These are phyloP conservation scores for Aspergillus sp. DNA, from an alignment of 2,329 filamentous ascomycete species.

Conservation along the genomic window DNA sequence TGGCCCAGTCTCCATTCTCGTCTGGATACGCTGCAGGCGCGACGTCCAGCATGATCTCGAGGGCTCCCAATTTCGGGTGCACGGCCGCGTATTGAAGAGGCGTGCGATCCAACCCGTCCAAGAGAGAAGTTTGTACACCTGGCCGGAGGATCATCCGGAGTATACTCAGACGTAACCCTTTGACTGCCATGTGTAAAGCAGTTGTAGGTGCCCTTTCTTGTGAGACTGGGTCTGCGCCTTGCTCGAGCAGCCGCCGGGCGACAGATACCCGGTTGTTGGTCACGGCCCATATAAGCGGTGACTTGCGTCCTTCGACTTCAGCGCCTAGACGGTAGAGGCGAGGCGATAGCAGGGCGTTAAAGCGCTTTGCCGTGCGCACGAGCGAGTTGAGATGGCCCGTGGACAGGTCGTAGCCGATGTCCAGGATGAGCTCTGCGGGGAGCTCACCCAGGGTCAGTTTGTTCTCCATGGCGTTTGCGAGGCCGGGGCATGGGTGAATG, in stretches of 20 bases:
- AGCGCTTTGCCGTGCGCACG: neutral
- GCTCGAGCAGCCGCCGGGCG: neutral
- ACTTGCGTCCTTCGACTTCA: rapidly evolving
- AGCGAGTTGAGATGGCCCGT: constrained; percentile 3
- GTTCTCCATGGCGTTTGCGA: neutral
- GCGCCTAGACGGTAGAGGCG: neutral
- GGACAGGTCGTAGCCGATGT: neutral
- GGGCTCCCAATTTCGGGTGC: too few species aligned
- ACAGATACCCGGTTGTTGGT: neutral
- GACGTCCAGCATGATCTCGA: neutral
- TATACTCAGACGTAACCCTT: neutral
- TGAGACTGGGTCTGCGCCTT: neutral
- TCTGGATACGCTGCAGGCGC: neutral
- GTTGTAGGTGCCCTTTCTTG: neutral
- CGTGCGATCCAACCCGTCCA: too few species aligned
- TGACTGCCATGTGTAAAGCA: neutral
- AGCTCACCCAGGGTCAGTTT: neutral
- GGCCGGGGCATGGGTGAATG: too few species aligned
- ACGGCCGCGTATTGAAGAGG: neutral
- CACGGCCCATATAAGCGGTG: neutral
- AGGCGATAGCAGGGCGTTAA: neutral
- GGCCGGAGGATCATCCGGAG: neutral
- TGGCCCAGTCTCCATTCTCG: neutral
- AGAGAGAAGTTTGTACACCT: neutral
- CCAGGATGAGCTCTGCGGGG: constrained; percentile 5